Conservation (phyloP, 2,329 filamentous ascomycete species). For the Proliferodiscus dingleyae region DNA sequence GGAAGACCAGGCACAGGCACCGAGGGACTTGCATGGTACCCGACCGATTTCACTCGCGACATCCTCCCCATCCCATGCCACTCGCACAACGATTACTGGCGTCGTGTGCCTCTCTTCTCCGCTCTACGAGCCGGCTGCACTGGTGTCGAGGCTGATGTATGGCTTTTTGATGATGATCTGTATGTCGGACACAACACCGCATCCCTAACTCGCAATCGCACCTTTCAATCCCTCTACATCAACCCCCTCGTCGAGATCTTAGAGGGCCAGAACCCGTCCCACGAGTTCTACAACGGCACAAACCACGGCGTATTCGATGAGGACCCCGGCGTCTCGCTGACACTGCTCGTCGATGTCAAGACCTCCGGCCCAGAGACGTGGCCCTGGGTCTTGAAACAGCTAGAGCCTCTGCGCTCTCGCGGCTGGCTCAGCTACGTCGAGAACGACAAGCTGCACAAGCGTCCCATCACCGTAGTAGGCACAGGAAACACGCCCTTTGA, state of each 20-base stretch:
- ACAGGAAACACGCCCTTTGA: conserved; percentile 61
- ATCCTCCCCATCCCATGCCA: conserved; percentile 55
- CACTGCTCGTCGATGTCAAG: conserved; percentile 68
- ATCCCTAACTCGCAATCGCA: conserved; percentile 49
- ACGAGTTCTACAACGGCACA: conserved; percentile 41
- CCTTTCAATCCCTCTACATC: conserved; percentile 59
- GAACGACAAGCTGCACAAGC: conserved; percentile 43
- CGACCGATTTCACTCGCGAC: conserved; percentile 48
- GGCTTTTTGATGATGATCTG: conserved; percentile 52
- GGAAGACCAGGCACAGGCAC: conserved; percentile 34
- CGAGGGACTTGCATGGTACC: conserved; percentile 41
- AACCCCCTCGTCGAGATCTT: conserved; percentile 58
- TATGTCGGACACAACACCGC: conserved; percentile 59
- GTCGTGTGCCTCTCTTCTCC: conserved; percentile 55
- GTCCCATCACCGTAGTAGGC: conserved; percentile 64
- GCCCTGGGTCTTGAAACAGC: conserved; percentile 47
- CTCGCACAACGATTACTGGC: conserved; percentile 70
- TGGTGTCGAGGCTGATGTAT: conserved; percentile 66
- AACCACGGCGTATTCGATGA: conserved; percentile 52
- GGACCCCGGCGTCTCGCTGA: conserved; percentile 48
- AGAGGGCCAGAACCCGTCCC: conserved; percentile 44
- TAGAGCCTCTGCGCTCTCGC: conserved; percentile 53
- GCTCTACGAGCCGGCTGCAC: conserved; percentile 56
- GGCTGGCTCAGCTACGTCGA: conserved; percentile 54
- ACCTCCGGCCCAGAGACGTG: conserved; percentile 48